These are phyloP conservation scores for Basipetospora chlamydospora DNA, from an alignment of 2,329 filamentous ascomycete species.

Conservation along the genomic window DNA sequence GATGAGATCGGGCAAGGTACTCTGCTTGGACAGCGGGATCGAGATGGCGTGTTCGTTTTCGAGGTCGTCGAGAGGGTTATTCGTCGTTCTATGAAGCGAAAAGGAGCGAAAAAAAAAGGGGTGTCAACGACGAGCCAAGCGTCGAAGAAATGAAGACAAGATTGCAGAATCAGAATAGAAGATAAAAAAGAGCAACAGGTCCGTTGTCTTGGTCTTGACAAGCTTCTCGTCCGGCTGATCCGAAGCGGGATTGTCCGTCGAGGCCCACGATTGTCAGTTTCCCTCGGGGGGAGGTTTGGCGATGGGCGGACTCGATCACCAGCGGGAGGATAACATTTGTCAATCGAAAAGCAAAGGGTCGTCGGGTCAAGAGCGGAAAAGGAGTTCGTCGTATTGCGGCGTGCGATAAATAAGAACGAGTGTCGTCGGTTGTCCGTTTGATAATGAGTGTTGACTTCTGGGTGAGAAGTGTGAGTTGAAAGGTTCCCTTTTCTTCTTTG, in stretches of 20 bases:
- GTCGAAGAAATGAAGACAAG: constrained; percentile 6
- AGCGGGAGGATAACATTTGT: constrained; percentile 3
- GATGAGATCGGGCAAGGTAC: too few species aligned
- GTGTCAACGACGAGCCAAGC: constrained; percentile 3
- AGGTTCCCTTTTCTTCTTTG: too few species aligned
- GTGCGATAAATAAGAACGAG: neutral
- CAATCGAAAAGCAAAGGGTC: neutral
- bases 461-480: too few species aligned
- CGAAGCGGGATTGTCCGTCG: neutral
- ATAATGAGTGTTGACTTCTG: too few species aligned
- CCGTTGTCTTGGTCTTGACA: too few species aligned
- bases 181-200: too few species aligned
- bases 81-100: too few species aligned
- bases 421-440: too few species aligned
- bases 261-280: neutral
- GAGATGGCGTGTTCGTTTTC: too few species aligned
- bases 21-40: too few species aligned
- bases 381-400: neutral
- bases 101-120: constrained; percentile 5
- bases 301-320: constrained; percentile 1
- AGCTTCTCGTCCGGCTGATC: too few species aligned
- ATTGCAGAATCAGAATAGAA: constrained; percentile 1
- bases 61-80: too few species aligned
- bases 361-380: neutral
- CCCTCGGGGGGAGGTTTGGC: neutral